Conservation (phyloP, 2,329 filamentous ascomycete genomes). For the Sarocladium strictum region DNA sequence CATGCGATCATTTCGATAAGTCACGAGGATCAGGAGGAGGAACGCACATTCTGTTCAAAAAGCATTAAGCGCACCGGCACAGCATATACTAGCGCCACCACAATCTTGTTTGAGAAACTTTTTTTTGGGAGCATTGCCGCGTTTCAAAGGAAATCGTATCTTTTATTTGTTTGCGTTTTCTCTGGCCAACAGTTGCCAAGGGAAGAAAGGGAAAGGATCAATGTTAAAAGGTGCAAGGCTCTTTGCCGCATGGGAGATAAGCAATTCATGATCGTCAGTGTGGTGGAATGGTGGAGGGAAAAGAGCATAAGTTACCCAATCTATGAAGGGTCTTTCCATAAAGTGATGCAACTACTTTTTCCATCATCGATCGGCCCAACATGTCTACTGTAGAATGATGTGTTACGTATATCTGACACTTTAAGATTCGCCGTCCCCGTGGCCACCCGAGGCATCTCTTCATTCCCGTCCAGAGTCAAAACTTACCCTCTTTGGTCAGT, state of each 20-base stretch:
- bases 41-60: slow-evolving; percentile 5
- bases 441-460: too few species aligned
- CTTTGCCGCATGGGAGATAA: slow-evolving; percentile 1
- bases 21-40: not conserved
- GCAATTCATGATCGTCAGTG: not conserved
- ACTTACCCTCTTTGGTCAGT: too few species aligned
- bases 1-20: slow-evolving; percentile 35
- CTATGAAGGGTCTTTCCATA: not conserved
- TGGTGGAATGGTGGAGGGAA: not conserved
- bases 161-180: not conserved
- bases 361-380: too few species aligned
- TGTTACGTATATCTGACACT: too few species aligned
- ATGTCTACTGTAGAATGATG: not conserved
- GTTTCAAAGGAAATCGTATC: not conserved
- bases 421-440: too few species aligned
- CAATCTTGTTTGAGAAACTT: not conserved
- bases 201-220: not conserved
- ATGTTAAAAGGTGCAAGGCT: not conserved
- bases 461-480: too few species aligned
- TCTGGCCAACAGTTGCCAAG: not conserved
- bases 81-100: slow-evolving; percentile 1
- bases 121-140: not conserved
- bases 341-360: not conserved
- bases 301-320: slow-evolving; percentile 5
- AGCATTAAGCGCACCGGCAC: not conserved